phyloP scores from a whole-genome alignment of 306 rosid genomes.

The Medicago lupulina region DNA sequence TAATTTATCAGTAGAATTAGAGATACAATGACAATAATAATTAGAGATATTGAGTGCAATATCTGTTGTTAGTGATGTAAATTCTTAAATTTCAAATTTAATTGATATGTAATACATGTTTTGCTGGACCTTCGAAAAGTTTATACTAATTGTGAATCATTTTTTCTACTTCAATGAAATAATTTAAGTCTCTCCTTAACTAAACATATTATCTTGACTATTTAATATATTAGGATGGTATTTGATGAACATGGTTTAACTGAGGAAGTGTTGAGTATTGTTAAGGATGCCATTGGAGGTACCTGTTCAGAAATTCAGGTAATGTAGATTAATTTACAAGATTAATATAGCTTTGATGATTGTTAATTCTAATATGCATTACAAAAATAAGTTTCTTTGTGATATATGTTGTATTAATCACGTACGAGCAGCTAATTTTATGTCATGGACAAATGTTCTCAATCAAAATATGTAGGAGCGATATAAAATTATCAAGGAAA shows the following conservation, averaged over 20 bases:
- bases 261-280: constrained; percentile 59
- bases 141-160: background rate
- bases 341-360: constrained; percentile 28
- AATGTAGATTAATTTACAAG: constrained; percentile 29
- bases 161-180: constrained; percentile 15
- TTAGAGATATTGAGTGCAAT: constrained; percentile 2
- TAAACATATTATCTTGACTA: constrained; percentile 26
- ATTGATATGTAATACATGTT: too few species aligned
- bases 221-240: constrained; percentile 66
- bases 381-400: background rate
- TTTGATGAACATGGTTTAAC: constrained; percentile 63
- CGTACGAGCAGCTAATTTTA: constrained; percentile 16
- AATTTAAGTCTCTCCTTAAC: constrained; percentile 12
- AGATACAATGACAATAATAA: background rate
- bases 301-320: constrained; percentile 67
- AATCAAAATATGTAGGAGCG: constrained; percentile 63
- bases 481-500: constrained; percentile 59
- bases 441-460: background rate
- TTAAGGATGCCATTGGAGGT: constrained; percentile 55
- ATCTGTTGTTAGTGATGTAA: constrained; percentile 1
- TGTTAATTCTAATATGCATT: constrained; percentile 27
- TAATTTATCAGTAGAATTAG: constrained; percentile 1
- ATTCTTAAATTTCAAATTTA: background rate
- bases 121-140: too few species aligned
- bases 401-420: background rate